phyloP scores from a whole-genome alignment of 2,329 filamentous ascomycete genomes.

The Pseudohalonectria lignicola region DNA sequence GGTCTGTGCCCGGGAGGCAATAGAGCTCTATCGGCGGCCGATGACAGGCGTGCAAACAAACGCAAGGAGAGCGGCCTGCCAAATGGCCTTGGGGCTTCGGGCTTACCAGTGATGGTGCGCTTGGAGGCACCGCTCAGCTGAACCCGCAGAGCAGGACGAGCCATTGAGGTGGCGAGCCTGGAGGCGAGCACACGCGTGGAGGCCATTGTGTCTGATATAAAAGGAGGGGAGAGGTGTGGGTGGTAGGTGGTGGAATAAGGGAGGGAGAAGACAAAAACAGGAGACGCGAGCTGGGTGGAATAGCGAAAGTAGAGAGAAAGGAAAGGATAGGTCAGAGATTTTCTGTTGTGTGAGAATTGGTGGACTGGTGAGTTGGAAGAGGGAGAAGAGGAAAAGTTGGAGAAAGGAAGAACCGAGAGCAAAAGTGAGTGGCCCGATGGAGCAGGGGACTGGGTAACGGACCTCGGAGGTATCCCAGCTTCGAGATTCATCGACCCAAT shows the following conservation, averaged over 20 bases:
- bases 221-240: conserved; percentile 31
- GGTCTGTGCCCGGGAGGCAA: no score
- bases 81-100: no score
- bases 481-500: neutral
- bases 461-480: conserved; percentile 7
- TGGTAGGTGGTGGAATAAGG: no score
- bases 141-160: conserved; percentile 62
- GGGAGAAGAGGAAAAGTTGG: conserved; percentile 10
- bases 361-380: conserved; percentile 17
- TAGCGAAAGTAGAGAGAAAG: conserved; percentile 6
- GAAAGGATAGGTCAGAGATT: conserved; percentile 12
- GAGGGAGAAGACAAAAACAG: conserved; percentile 28
- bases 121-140: conserved; percentile 55
- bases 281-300: conserved; percentile 1
- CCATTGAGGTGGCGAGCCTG: conserved; percentile 67
- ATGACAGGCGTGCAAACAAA: no score
- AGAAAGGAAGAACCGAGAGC: conserved; percentile 11
- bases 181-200: conserved; percentile 67
- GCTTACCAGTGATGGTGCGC: conserved; percentile 67
- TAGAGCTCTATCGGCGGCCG: no score
- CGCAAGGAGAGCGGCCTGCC: no score
- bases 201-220: conserved; percentile 68
- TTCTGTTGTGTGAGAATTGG: conserved; percentile 14
- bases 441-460: conserved; percentile 9
- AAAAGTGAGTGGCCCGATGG: conserved; percentile 3